Evolutionary conservation across 352 stramenopile genomes (phyloP).

Genomic region (Pythium coloratum): DNA sequence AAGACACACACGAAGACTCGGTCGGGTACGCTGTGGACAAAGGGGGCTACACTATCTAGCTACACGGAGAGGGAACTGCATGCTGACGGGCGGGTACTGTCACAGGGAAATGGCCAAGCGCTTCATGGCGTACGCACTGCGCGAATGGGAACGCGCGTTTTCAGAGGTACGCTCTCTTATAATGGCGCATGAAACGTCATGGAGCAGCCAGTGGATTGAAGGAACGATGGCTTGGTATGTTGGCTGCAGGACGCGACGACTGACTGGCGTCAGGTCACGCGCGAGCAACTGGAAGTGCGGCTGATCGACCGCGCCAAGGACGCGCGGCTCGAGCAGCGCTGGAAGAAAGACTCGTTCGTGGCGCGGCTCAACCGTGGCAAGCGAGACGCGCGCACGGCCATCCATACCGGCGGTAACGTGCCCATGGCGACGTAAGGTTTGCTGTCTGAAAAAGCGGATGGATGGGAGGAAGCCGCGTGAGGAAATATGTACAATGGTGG

Average conservation of each 20-base stretch:
- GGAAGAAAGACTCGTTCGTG: conserved; percentile 84
- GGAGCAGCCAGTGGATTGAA: neutral
- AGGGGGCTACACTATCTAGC: neutral
- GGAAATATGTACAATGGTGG: neutral
- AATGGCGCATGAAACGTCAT: neutral
- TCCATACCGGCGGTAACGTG: conserved; percentile 10
- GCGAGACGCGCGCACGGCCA: conserved; percentile 43
- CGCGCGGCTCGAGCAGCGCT: conserved; percentile 42
- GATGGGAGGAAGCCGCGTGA: too few species aligned
- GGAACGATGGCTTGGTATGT: neutral
- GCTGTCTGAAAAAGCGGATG: too few species aligned
- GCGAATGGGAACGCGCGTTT: conserved; percentile 57
- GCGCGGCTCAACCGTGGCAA: conserved; percentile 80
- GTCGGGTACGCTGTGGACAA: conserved; percentile 51
- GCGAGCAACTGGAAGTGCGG: conserved; percentile 49
- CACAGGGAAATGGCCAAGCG: conserved; percentile 61
- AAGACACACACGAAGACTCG: conserved; percentile 70
- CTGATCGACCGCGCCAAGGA: conserved; percentile 63
- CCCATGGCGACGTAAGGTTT: conserved; percentile 18
- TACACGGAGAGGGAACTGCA: neutral
- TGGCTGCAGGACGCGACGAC: conserved; percentile 45
- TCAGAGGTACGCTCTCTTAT: conserved; percentile 34
- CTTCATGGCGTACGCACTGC: conserved; percentile 49
- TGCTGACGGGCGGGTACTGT: neutral
- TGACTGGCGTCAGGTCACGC: conserved; percentile 58